Evolutionary conservation across 768 basidiomycete genomes (phyloP).

Genomic region (Leucosporidium yakuticum): DNA sequence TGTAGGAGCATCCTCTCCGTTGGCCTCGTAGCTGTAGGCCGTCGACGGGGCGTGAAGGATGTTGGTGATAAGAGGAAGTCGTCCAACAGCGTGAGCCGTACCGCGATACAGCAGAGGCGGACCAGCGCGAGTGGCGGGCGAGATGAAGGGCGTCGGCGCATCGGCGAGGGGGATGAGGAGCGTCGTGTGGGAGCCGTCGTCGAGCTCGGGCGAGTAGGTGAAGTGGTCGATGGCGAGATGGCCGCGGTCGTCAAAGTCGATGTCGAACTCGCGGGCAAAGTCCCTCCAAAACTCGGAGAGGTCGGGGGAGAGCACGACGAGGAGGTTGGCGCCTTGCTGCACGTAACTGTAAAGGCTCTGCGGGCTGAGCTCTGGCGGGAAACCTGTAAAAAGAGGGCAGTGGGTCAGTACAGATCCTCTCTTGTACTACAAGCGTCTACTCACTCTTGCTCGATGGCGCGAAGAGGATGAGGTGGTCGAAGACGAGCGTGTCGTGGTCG

Average conservation of each 20-base stretch:
- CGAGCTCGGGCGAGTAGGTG: slow-evolving; percentile 48
- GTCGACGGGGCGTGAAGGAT: slow-evolving; percentile 64
- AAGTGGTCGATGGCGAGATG: slow-evolving; percentile 82
- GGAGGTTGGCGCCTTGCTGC: slow-evolving; percentile 56
- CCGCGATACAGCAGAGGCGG: slow-evolving; percentile 30
- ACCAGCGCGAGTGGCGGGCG: slow-evolving; percentile 13
- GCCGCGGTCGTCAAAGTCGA: slow-evolving; percentile 77
- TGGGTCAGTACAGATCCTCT: slow-evolving; percentile 11
- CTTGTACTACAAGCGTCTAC: slow-evolving; percentile 34
- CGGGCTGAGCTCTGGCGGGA: slow-evolving; percentile 69
- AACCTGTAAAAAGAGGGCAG: slow-evolving; percentile 47
- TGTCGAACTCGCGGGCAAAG: slow-evolving; percentile 87
- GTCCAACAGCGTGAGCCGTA: slow-evolving; percentile 31
- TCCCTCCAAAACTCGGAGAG: slow-evolving; percentile 57
- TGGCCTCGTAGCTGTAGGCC: slow-evolving; percentile 44
- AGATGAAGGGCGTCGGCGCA: slow-evolving; percentile 31
- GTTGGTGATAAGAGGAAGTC: slow-evolving; percentile 58
- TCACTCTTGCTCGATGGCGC: slow-evolving; percentile 79
- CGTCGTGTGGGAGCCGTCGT: slow-evolving; percentile 30
- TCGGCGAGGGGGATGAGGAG: slow-evolving; percentile 48
- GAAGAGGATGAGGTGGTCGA: slow-evolving; percentile 80
- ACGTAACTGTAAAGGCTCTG: slow-evolving; percentile 70
- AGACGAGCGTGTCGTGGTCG: slow-evolving; percentile 62
- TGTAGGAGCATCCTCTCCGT: slow-evolving; percentile 49
- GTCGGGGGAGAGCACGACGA: slow-evolving; percentile 66